Evolutionary conservation across 306 rosid species (phyloP).

Genomic region (Glycine tomentella): DNA sequence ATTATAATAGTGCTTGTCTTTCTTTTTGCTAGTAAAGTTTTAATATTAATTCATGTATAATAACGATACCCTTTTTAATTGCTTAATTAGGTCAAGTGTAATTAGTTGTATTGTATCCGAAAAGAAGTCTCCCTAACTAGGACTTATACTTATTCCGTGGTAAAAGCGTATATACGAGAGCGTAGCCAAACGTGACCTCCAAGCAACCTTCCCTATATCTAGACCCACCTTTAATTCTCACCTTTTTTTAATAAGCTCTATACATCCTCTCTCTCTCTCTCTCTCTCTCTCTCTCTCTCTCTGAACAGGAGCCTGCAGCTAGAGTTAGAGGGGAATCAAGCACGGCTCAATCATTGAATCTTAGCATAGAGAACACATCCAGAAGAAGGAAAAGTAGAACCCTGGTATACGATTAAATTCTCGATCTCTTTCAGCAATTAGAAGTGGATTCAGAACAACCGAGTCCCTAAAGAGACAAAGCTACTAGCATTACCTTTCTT

Average conservation of each 20-base stretch:
- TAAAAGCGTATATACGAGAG: conserved; percentile 55
- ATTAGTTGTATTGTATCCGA: background rate
- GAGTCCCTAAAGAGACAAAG: conserved; percentile 44
- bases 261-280: too few species aligned
- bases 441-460: conserved; percentile 43
- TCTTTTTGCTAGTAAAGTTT: too few species aligned
- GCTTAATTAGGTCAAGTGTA: background rate
- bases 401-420: conserved; percentile 45
- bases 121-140: background rate
- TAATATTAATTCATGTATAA: too few species aligned
- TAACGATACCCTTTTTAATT: background rate
- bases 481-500: conserved; percentile 36
- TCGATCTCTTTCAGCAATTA: conserved; percentile 31
- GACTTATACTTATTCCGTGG: conserved; percentile 43
- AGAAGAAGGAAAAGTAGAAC: conserved; percentile 21
- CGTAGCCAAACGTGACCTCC: conserved; percentile 64
- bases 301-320: background rate
- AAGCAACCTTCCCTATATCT: conserved; percentile 63
- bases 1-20: too few species aligned
- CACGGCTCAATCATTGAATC: conserved; percentile 41
- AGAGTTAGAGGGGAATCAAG: conserved; percentile 7
- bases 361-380: conserved; percentile 8
- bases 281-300: conserved; percentile 39
- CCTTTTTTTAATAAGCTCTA: conserved; percentile 31
- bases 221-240: conserved; percentile 27